Base-by-base conservation (phyloP, 1,284 basidiomycete species). In the Trametes polyzona region DNA sequence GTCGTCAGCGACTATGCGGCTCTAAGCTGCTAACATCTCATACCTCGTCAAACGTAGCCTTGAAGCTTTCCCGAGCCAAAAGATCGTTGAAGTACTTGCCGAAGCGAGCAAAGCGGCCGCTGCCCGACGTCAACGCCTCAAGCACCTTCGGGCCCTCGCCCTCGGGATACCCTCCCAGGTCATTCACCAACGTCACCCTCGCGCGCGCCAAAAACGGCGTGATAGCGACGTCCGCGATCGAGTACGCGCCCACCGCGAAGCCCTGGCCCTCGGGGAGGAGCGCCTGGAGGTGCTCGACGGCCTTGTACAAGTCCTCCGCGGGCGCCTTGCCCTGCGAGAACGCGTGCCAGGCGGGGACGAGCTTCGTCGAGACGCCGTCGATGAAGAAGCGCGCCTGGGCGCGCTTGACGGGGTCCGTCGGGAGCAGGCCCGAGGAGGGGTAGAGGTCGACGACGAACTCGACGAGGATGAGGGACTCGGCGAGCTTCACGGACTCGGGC, bases 321-420 rank as follows among this genome's bases (percentile, higher is more conserved):
- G 82, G 83, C 1, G 71, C 70, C 14, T 69, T 40, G 26, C 76
- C 42, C 47, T 78, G 73, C 23, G 72, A 37, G 47, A 57, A 62
- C 24, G 52, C 56, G 58, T 39, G 52, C 51, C 57, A 61, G 32
- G 69, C 77, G 0, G 79, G 74, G 21, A 69, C 37, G 58, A 83
- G 66, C 61, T 80, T 81, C 54, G 71, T 78, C 8, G 74, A 72
- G 41, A 82, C 73, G 5, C 72, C 71, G 52, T 87, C 83, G 60
- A 83, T 80, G 72, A 87, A 84, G 69, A 85, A 82, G 12, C 86
- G 81, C 1, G 77, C 80, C 50, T 78, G 75, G 11, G 86, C 86
- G 30, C 83, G 81, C 12, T 67, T 63, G 24, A 84, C 75, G 1
- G 84, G 82, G 65, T 85, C 78, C 10, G 74, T 68, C 0, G 84